A percentile compares a stretch with the other conserved stretches of the same genome.
Evolutionary conservation across 1,139 yeast species (phyloP).

Genomic region (Saccharomycopsis hybrid): DNA sequence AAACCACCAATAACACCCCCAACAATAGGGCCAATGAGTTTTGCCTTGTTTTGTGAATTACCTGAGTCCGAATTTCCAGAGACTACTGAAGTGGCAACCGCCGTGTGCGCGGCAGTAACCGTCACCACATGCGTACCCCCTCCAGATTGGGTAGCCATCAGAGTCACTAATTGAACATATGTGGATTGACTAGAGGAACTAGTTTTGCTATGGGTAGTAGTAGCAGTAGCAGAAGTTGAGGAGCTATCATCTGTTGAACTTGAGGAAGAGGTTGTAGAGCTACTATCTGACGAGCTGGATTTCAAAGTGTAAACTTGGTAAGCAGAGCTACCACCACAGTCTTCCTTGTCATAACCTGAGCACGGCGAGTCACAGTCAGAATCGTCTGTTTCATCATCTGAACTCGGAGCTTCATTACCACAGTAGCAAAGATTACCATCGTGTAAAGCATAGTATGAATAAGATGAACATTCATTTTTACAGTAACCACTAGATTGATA

Average conservation of each 20-base stretch:
- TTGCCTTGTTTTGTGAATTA: conserved; percentile 12
- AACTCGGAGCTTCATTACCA: conserved; percentile 46
- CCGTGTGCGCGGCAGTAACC: conserved; percentile 16
- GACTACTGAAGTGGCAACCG: conserved; percentile 18
- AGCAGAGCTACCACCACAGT: conserved; percentile 51
- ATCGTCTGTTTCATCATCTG: conserved; percentile 26
- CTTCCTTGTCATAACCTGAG: conserved; percentile 43
- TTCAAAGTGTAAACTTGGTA: conserved; percentile 34
- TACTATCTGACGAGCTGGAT: conserved; percentile 27
- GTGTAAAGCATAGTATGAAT: conserved; percentile 52
- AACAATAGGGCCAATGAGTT: conserved; percentile 21
- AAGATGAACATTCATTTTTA: conserved; percentile 38
- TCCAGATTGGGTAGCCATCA: conserved; percentile 16
- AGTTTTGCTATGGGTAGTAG: conserved; percentile 4
- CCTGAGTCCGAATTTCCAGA: conserved; percentile 1
- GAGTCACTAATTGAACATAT: conserved; percentile 14
- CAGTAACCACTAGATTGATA: conserved; percentile 51
- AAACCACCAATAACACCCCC: conserved; percentile 22
- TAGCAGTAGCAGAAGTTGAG: conserved; percentile 13
- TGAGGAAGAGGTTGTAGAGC: conserved; percentile 23
- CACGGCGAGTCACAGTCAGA: conserved; percentile 42
- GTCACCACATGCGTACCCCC: conserved; percentile 19
- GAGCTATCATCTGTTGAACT: conserved; percentile 25
- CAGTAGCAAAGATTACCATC: conserved; percentile 61
- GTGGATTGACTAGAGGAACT: conserved; percentile 9